Evolutionary conservation across 1,284 basidiomycete genomes (phyloP), one percentile per base, ranked within the genome.

Genomic region (Binderoboletus segoi): DNA sequence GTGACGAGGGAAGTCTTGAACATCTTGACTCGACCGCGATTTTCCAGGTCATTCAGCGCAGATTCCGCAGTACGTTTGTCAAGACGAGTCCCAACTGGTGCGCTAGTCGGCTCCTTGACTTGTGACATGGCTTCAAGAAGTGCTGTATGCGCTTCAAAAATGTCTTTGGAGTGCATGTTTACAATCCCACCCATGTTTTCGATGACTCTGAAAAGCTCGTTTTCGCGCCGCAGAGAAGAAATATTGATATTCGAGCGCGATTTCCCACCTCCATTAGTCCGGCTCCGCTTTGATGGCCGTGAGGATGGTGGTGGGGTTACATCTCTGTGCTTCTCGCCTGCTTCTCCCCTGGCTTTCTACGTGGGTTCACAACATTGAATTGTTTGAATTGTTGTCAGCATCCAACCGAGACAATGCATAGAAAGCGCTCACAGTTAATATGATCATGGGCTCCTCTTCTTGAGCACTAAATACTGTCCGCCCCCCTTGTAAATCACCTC

Each of bases 141-240:
- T 18, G 78, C 76, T 43, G 80, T 76, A 64, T 92, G 88, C 13
- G 79, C 80, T 41, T 87, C 84, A 56, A 79, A 81, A 62, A 92
- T 81, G 53, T 89, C 86, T 60, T 84, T 90, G 18, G 81, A 79
- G 58, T 84, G 83, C 21, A 81, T 76, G 63, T 86, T 86, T 35
- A 80, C 72, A 33, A 91, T 83, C 0, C 89, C 89, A 8, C 85
- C 85, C 54, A 81, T 73, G 33, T 76, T 77, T 58, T 84, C 78
- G 16, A 93, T 71, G 13, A 92, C 77, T 32, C 81, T 83, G 46
- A 84, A 68, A 43, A 92, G 71, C 69, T 93, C 91, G 60, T 88
- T 91, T 72, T 92, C 88, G 26, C 91, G 82, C 12, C 90, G 85
- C 26, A 89, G 74, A 59, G 86, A 81, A 15, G 90, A 88, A 16